Evolutionary conservation across 2,329 filamentous ascomycete species (phyloP), one percentile per base, ranked within the genome.

Genomic region (Fusarium burgessii): DNA sequence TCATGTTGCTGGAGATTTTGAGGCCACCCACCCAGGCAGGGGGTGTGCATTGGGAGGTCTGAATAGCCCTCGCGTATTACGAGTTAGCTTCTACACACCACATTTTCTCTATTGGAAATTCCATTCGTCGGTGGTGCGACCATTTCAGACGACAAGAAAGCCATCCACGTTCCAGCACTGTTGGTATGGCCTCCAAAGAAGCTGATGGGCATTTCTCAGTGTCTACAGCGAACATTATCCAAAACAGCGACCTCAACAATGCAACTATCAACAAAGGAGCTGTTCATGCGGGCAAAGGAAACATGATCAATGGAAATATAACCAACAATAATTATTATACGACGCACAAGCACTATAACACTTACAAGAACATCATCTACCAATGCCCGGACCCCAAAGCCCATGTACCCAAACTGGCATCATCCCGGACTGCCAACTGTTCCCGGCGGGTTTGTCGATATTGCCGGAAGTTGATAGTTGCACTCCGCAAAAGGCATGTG

Each of bases 201-300:
- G n/a, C n/a, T n/a, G n/a, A n/a, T n/a, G n/a, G n/a, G n/a, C n/a
- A n/a, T n/a, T 0, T 10, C 27, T 13, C 1, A 25, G 43, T 29
- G 4, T 4, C 7, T 29, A 1, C 43, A 6, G 29, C 12, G 0
- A 46, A 14, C 14, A 7, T 29, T 25, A 46, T 5, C 43, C 10
- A 8, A 7, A n/a, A 5, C 15, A 3, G 25, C 18, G 17, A 29
- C 6, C 13, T 29, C 18, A 17, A 43, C 7, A 5, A 6, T 0
- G 1, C 41, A 43, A 43, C 9, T 12, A 11, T 12, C 20, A 11
- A 2, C 15, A 17, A 12, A 5, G 20, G 20, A 3, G 20, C 41
- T 5, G 25, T 1, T 13, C 6, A 42, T 4, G 6, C 0, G 6
- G 20, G 41, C 8, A 0, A 3, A 6, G 43, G 43, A 3, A 0